Percentiles rank a stretch among this genome's conserved stretches.
These are phyloP conservation scores for Phaffia australis DNA, from an alignment of 768 basidiomycete genomes.

Conservation along the genomic window DNA sequence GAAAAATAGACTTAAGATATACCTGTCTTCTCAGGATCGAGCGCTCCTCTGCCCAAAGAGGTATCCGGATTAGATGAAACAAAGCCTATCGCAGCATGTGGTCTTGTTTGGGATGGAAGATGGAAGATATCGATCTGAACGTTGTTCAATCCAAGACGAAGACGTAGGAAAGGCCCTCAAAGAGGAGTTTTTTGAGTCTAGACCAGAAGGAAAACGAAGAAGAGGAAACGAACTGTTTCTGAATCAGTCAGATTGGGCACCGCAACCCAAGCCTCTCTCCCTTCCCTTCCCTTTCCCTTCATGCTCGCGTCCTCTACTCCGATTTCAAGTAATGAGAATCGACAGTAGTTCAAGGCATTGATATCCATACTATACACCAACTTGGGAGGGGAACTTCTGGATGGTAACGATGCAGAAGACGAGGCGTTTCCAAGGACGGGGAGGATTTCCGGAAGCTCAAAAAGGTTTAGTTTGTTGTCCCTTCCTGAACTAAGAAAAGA, in stretches of 20 bases:
- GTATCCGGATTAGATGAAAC: conserved; percentile 30
- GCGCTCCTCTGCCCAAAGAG: conserved; percentile 30
- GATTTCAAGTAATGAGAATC: conserved; percentile 56
- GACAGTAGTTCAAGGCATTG: conserved; percentile 89
- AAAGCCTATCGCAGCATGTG: conserved; percentile 79
- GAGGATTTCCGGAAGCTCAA: conserved; percentile 48
- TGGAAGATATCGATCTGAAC: conserved; percentile 76
- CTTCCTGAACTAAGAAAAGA: conserved; percentile 55
- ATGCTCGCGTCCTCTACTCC: conserved; percentile 18
- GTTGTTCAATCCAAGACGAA: not conserved
- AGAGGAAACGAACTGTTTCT: conserved; percentile 47
- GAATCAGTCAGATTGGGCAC: conserved; percentile 85
- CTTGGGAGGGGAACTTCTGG: conserved; percentile 43
- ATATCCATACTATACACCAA: conserved; percentile 66
- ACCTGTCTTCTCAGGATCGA: conserved; percentile 52
- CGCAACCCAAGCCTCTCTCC: conserved; percentile 50
- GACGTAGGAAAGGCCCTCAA: not conserved
- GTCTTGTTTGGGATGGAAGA: conserved; percentile 54
- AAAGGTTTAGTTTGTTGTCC: conserved; percentile 75
- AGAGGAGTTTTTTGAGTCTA: not conserved
- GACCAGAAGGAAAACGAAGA: not conserved
- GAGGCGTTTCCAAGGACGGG: conserved; percentile 46
- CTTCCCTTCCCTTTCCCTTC: conserved; percentile 26
- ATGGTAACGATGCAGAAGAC: conserved; percentile 38
- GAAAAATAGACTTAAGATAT: not conserved